Base-by-base conservation (phyloP, 2,329 filamentous ascomycete genomes). In the Zasmidium angulare region DNA sequence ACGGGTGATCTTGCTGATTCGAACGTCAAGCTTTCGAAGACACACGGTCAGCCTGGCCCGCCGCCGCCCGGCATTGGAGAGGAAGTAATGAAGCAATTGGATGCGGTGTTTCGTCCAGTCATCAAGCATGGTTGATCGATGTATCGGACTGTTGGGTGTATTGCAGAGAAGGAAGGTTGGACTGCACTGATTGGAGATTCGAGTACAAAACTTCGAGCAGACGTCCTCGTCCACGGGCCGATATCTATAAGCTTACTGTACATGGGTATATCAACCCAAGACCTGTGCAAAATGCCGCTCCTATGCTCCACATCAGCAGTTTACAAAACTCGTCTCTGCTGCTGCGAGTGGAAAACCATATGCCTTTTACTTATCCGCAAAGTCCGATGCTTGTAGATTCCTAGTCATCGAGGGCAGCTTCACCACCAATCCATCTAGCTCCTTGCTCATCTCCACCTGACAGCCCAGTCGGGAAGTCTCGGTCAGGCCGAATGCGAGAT, bases 371-470 rank as follows among this genome's bases (percentile, higher is more conserved):
- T 76, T 77, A 58, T 73, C 72, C 26, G 68, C 73, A 63, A 99
- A 99, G 77, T 99, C 95, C 75, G 91, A 96, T 14, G 91, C 91
- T 78, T 99, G 95, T 77, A 99, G 71, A 73, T 99, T 99, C 75
- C 95, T 84, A 65, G 95, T 98, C 92, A 97, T 97, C 40, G 86
- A 87, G 12, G 95, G 95, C 71, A 99, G 78, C 75, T 86, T 89
- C 29, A 99, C 91, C 49, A 86, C 85, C 69, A 99, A 65, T 0
- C 95, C 95, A 73, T 98, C 90, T 64, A 98, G 77, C 67, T 96
- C 91, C 76, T 91, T 92, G 60, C 81, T 89, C 93, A 99, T 97
- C 72, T 86, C 82, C 23, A 99, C 90, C 79, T 97, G 93, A 75
- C 93, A 97, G 0, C 93, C 93, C 66, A 97, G 75, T 26, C 93